Base-by-base conservation (phyloP, 306 rosid species). In the Mimosa bimucronata region DNA sequence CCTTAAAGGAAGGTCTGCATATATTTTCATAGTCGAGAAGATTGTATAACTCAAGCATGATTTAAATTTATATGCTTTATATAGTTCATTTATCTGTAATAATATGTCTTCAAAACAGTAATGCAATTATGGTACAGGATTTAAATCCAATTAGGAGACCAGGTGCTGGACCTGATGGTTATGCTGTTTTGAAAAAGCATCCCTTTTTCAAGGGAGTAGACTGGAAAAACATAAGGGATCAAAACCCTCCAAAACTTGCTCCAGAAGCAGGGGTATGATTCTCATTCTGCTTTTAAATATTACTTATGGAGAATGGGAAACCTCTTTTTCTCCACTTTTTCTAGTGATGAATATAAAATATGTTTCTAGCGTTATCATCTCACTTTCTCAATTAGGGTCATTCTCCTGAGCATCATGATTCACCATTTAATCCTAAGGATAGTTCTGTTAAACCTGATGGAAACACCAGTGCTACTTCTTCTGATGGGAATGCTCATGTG, bases 81-180 rank as follows among this genome's bases (percentile, higher is more conserved):
- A 31, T 12, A 68, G 79, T 62, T 19, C 70, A 23, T 65, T 83
- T 53, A 64, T 69, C 83, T 75, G 44, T 37, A 29, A 72, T 38
- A 11, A 34, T 34, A 37, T 74, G 77, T 46, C 71, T 75, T 76
- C 66, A 58, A 68, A 28, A 44, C 45, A 44, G 52, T 55, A 1
- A 23, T 79, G 60, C 45, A 55, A 73, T 61, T 76, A 58, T 78
- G 80, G 30, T 90, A 74, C 88, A 96, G 98, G 99, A 96, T 86
- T 86, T 88, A 79, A 98, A 96, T 78, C 97, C 99, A 50, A 77
- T 82, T 80, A 87, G 88, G 84, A 88, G 99, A 85, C 99, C 97
- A 3, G 99, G 98, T 52, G 97, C 97, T 18, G 97, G 99, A 80
- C 82, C 90, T 14, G 97, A 86, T 73, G 99, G 97, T 74, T 96